phyloP scores from a whole-genome alignment of 2,329 filamentous ascomycete genomes.

The Rosellinia necatrix region DNA sequence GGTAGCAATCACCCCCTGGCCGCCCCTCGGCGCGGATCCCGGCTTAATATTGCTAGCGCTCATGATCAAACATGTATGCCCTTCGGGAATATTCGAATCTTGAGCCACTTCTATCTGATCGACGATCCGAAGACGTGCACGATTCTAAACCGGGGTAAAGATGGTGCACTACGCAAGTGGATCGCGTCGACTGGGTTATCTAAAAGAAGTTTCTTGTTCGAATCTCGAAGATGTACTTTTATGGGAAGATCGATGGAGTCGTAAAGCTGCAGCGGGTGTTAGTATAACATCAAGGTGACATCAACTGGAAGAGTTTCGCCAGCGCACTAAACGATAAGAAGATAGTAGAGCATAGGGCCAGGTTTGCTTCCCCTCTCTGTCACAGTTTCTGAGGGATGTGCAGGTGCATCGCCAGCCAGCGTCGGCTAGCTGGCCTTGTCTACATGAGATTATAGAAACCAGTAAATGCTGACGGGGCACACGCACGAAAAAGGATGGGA shows the following conservation, averaged over 20 bases:
- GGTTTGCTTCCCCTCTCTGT: slow-evolving; percentile 2
- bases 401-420: slow-evolving; percentile 5
- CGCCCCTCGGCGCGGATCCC: slow-evolving; percentile 56
- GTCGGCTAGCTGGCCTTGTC: background rate
- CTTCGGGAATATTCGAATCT: slow-evolving; percentile 13
- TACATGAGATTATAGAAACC: slow-evolving; percentile 4
- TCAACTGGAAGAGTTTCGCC: background rate
- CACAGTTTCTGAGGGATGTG: background rate
- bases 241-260: slow-evolving; percentile 5
- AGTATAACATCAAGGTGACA: background rate
- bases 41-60: slow-evolving; percentile 57
- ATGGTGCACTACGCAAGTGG: background rate
- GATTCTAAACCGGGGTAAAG: slow-evolving; percentile 10
- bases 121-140: slow-evolving; percentile 12
- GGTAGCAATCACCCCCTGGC: slow-evolving; percentile 50
- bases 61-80: slow-evolving; percentile 46
- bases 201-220: slow-evolving; percentile 9
- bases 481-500: background rate
- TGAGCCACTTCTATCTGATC: slow-evolving; percentile 6
- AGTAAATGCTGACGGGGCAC: too few species aligned
- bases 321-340: background rate
- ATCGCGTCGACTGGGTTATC: background rate
- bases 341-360: background rate
- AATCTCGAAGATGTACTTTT: slow-evolving; percentile 11
- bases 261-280: slow-evolving; percentile 13